Conservation (phyloP, 2,329 filamentous ascomycete genomes). For the Microcyclosporella mali region DNA sequence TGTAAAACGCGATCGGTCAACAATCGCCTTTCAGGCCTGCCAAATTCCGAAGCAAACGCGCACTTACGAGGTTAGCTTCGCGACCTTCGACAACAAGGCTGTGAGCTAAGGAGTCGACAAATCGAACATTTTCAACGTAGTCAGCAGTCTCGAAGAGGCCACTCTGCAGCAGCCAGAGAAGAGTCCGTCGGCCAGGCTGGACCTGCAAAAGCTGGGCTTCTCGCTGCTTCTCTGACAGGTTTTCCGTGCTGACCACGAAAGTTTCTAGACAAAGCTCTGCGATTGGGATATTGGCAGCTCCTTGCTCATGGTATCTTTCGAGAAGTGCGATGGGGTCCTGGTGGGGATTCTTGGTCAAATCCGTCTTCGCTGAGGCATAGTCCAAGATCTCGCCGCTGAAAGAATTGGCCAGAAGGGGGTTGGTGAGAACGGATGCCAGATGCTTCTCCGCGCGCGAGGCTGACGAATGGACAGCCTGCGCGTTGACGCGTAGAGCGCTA, state of each 20-base stretch:
- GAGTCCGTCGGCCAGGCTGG: conserved; percentile 23
- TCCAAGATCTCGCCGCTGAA: conserved; percentile 7
- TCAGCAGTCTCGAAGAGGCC: conserved; percentile 13
- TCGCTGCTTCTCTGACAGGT: conserved; percentile 10
- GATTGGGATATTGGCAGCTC: conserved; percentile 34
- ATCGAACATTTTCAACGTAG: conserved; percentile 17
- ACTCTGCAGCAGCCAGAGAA: conserved; percentile 27
- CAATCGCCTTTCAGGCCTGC: too few relatives aligned
- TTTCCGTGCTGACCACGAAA: conserved; percentile 22
- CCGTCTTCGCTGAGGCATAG: conserved; percentile 23
- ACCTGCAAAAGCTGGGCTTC: conserved; percentile 11
- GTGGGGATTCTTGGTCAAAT: conserved; percentile 20
- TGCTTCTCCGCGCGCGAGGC: conserved; percentile 40
- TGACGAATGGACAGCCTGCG: conserved; percentile 28
- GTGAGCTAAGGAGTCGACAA: conserved; percentile 20
- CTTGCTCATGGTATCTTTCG: conserved; percentile 34
- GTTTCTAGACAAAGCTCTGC: conserved; percentile 35
- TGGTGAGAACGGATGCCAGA: conserved; percentile 46
- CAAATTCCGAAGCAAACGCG: neutral
- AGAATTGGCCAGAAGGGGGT: conserved; percentile 39
- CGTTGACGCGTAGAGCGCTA: neutral
- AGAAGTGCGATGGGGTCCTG: conserved; percentile 39
- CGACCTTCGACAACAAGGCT: conserved; percentile 25
- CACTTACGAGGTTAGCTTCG: conserved; percentile 11
- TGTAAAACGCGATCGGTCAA: too few relatives aligned